A percentile compares a stretch with the other conserved stretches of the same genome.
These are phyloP conservation scores for Leccinum sublutescens DNA, from an alignment of 768 basidiomycete species.

Conservation along the genomic window DNA sequence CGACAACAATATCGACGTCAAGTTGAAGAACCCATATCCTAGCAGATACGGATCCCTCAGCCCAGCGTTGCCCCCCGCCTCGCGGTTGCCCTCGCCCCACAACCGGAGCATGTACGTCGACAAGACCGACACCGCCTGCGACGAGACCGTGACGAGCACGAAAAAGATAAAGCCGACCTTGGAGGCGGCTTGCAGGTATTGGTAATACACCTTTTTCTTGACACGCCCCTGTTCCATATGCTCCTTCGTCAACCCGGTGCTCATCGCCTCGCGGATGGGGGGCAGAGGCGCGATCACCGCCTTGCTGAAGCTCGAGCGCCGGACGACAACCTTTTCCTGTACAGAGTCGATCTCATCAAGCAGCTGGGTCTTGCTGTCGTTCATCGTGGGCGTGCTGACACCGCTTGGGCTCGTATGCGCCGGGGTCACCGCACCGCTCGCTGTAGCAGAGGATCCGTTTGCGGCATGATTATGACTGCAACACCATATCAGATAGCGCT, in stretches of 20 bases:
- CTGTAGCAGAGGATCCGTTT: constrained; percentile 39
- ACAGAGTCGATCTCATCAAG: constrained; percentile 32
- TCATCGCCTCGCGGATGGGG: constrained; percentile 37
- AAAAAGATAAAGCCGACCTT: constrained; percentile 68
- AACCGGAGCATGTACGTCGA: constrained; percentile 67
- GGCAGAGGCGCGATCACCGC: constrained; percentile 48
- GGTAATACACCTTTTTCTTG: constrained; percentile 68
- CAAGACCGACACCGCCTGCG: constrained; percentile 60
- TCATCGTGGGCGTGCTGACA: constrained; percentile 18
- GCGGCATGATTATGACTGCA: constrained; percentile 48
- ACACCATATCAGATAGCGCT: not conserved
- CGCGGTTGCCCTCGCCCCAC: constrained; percentile 80
- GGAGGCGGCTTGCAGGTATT: constrained; percentile 81
- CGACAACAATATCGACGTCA: constrained; percentile 53
- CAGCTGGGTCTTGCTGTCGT: constrained; percentile 23
- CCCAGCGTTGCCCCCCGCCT: constrained; percentile 54
- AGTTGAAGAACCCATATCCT: constrained; percentile 66
- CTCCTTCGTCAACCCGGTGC: constrained; percentile 58
- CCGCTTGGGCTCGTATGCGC: constrained; percentile 33
- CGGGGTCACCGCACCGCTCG: constrained; percentile 52
- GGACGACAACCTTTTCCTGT: constrained; percentile 56
- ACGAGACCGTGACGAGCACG: constrained; percentile 47
- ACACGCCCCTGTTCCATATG: constrained; percentile 81
- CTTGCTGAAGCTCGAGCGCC: constrained; percentile 56
- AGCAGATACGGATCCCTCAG: constrained; percentile 56